Percentiles rank a stretch among this genome's conserved stretches.
phyloP scores from a whole-genome alignment of 148 eudicot genomes.

The Nepenthes mirabilis region DNA sequence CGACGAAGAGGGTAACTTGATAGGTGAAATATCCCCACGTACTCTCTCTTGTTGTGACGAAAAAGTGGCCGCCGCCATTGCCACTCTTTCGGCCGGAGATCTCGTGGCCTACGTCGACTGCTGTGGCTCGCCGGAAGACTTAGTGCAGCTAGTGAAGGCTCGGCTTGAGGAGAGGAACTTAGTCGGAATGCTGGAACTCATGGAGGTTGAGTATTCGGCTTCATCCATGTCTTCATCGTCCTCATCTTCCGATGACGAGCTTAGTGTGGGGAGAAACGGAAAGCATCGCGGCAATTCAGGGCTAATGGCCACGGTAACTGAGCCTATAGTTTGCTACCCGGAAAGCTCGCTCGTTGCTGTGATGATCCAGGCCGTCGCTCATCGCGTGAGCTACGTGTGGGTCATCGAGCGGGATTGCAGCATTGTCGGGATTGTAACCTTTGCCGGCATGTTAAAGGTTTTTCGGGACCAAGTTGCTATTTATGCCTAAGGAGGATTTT shows the following conservation, averaged over 20 bases:
- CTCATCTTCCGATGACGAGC: conserved; percentile 73
- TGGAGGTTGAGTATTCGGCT: conserved; percentile 30
- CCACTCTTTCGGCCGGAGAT: conserved; percentile 65
- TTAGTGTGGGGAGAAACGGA: conserved; percentile 13
- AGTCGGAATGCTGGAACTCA: conserved; percentile 47
- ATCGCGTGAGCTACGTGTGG: conserved; percentile 68
- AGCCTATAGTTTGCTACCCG: conserved; percentile 54
- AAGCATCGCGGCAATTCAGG: conserved; percentile 24
- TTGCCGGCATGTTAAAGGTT: conserved; percentile 50
- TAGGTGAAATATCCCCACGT: conserved; percentile 71
- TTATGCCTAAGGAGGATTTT: conserved; percentile 1
- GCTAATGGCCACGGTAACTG: conserved; percentile 33
- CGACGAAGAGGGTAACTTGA: conserved; percentile 43
- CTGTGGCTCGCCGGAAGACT: conserved; percentile 54
- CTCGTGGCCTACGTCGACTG: conserved; percentile 66
- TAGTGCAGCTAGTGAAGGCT: conserved; percentile 43
- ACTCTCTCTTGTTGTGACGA: conserved; percentile 58
- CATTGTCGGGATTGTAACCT: conserved; percentile 62
- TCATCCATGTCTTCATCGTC: conserved; percentile 22
- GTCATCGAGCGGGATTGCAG: conserved; percentile 56
- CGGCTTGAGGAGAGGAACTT: conserved; percentile 45
- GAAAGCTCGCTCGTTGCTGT: conserved; percentile 76
- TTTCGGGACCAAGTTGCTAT: conserved; percentile 26
- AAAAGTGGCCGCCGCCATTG: conserved; percentile 44
- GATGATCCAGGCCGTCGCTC: conserved; percentile 83